Base-by-base conservation (phyloP, 352 stramenopile species). In the Globisporangium acanthophoron region DNA sequence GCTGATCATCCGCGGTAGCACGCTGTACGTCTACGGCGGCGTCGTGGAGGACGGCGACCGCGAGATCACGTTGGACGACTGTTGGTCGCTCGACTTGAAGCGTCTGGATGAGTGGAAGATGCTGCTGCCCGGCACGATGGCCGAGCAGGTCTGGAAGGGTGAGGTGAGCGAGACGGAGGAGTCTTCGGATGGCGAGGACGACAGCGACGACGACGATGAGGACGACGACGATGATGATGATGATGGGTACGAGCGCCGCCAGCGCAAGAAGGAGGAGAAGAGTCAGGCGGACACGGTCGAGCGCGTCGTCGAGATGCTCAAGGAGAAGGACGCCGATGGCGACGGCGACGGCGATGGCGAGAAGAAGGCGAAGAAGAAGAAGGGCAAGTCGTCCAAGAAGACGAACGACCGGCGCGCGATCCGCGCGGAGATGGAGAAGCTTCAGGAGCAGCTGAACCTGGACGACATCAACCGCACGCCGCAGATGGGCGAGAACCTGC, bases 11-110 rank as follows among this genome's bases (percentile, higher is more conserved):
- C 78, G 78, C 31, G 85, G 86, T 21, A 96, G 96, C 62, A 96
- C 78, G 3, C 63, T 98, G 9, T 98, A 96, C 57, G 81, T 98
- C 16, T 97, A 97, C 67, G 95, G 95, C 39, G 95, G 95, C 41
- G 80, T 98, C 49, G 71, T 98, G 4, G 95, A 98, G 45, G 84
- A 94, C 45, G 93, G 93, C 24, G 92, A 98, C 67, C 78, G 94
- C 27, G 95, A 98, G 68, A 94, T 98, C 52, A 98, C 95, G 29
- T 69, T 98, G 20, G 95, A 98, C 67, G 95, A 98, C 68, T 96
- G 92, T 61, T 98, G 95, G 95, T 84, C 79, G 37, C 69, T 98
- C 45, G 93, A 98, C 67, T 67, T 98, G 16, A 96, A 96, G 62
- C 93, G 94, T 33, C 76, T 97, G 39, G 90, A 98, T 18, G 81